Conservation (phyloP, 164 flowering plant genomes). For the Echeveria elegans region DNA sequence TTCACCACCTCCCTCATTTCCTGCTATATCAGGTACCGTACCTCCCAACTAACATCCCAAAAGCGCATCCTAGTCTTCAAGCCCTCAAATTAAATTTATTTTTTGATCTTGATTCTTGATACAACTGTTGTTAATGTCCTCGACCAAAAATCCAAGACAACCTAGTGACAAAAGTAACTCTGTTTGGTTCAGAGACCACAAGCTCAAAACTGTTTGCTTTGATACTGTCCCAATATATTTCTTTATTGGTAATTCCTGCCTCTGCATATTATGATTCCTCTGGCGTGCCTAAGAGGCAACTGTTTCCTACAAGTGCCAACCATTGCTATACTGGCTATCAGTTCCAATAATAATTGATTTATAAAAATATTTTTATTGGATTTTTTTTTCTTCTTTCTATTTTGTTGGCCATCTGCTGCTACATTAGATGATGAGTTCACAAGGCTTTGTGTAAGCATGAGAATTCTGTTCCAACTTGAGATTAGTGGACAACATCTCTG, state of each 20-base stretch:
- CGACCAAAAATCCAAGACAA: slow-evolving; percentile 50
- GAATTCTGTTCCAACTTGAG: no score
- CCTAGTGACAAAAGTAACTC: slow-evolving; percentile 18
- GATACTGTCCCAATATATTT: not conserved
- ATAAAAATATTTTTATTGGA: no score
- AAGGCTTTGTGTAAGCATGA: no score
- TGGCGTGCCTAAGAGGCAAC: no score
- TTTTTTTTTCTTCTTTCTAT: no score
- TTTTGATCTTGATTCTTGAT: no score
- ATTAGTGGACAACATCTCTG: no score
- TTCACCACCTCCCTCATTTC: slow-evolving; percentile 83
- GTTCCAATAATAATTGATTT: no score
- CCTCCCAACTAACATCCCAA: not conserved
- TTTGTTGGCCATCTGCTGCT: no score
- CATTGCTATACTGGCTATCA: no score
- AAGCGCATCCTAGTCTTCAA: not conserved
- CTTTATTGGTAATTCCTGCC: not conserved
- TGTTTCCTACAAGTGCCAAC: no score
- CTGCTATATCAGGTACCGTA: slow-evolving; percentile 97
- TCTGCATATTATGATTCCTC: not conserved
- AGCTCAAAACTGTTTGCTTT: not conserved
- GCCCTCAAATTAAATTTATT: not conserved
- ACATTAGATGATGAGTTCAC: no score
- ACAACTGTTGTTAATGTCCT: not conserved
- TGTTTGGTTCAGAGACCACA: not conserved